Conservation (phyloP, 139 green algal species). For the Trebouxia sp. region DNA sequence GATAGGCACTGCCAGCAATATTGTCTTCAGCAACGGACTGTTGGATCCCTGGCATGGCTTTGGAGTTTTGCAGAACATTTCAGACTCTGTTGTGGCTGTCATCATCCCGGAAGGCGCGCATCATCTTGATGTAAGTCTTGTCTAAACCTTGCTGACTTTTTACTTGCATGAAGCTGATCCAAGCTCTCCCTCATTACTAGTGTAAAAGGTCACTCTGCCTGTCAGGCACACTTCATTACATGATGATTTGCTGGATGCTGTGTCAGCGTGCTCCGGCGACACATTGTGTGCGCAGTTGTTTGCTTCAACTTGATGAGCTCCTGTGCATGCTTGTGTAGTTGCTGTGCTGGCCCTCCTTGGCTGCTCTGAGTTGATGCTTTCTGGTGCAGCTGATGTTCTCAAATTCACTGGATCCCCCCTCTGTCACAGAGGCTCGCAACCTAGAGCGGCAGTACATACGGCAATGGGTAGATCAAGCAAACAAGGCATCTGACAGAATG, state of each 20-base stretch:
- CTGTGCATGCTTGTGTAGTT: no score
- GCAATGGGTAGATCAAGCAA: slow-evolving; percentile 44
- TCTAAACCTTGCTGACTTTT: background rate
- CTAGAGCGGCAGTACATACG: slow-evolving; percentile 49
- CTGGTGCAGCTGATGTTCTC: slow-evolving; percentile 49
- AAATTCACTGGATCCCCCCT: slow-evolving; percentile 49
- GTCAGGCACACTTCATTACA: background rate
- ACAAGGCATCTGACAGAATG: background rate
- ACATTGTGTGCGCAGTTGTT: no score
- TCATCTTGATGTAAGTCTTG: slow-evolving; percentile 43
- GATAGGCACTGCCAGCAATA: slow-evolving; percentile 46
- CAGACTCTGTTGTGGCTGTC: slow-evolving; percentile 51
- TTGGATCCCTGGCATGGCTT: slow-evolving; percentile 53
- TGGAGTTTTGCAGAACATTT: slow-evolving; percentile 50
- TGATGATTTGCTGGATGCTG: background rate
- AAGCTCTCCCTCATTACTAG: no score
- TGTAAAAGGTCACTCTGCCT: background rate
- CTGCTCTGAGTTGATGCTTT: background rate
- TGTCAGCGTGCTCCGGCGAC: no score
- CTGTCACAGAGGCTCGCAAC: slow-evolving; percentile 42
- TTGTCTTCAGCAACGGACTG: slow-evolving; percentile 57
- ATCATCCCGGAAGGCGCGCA: slow-evolving; percentile 64
- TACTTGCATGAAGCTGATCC: background rate
- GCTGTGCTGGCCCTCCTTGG: no score
- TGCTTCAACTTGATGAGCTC: no score